These are phyloP conservation scores for Heterobasidion irregulare DNA, from an alignment of 1,284 basidiomycete species.

Conservation along the genomic window DNA sequence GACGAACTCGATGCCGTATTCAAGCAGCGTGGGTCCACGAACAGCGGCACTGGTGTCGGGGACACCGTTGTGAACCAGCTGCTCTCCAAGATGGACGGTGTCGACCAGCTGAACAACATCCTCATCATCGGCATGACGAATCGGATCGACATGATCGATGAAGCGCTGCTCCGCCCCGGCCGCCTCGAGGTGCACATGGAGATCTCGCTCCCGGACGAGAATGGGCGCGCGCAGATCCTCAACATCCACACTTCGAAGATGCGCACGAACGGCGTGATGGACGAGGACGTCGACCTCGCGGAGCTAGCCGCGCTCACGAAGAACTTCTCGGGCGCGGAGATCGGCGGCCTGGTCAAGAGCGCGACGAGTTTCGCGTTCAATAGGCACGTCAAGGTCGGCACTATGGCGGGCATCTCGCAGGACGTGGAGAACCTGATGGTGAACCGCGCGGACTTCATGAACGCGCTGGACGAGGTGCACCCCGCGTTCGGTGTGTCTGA, in stretches of 20 bases:
- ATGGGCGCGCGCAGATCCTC: constrained; percentile 90
- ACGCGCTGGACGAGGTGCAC: constrained; percentile 91
- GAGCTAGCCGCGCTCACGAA: constrained; percentile 88
- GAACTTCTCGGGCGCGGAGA: constrained; percentile 98
- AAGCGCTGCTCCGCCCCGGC: constrained; percentile 93
- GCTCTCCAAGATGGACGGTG: constrained; percentile 99
- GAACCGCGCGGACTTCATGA: constrained; percentile 82
- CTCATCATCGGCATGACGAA: constrained; percentile 99
- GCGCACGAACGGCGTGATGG: constrained; percentile 90
- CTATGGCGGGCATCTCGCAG: constrained; percentile 92
- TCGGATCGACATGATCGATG: constrained; percentile 98
- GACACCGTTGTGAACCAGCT: constrained; percentile 99
- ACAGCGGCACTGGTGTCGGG: constrained; percentile 92
- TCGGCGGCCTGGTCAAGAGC: constrained; percentile 94
- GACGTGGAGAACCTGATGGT: constrained; percentile 94
- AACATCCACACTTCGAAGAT: constrained; percentile 96
- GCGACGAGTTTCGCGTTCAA: constrained; percentile 98
- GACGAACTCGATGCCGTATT: constrained; percentile 99
- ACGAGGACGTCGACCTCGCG: constrained; percentile 73
- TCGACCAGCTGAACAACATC: constrained; percentile 98
- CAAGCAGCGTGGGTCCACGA: constrained; percentile 92
- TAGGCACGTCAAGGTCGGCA: constrained; percentile 93
- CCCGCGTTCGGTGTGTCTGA: constrained; percentile 98
- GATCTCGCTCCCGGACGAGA: constrained; percentile 93
- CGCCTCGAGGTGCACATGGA: constrained; percentile 99